Conservation (phyloP, 2,329 filamentous ascomycete species). For the Cladophialophora exuberans region DNA sequence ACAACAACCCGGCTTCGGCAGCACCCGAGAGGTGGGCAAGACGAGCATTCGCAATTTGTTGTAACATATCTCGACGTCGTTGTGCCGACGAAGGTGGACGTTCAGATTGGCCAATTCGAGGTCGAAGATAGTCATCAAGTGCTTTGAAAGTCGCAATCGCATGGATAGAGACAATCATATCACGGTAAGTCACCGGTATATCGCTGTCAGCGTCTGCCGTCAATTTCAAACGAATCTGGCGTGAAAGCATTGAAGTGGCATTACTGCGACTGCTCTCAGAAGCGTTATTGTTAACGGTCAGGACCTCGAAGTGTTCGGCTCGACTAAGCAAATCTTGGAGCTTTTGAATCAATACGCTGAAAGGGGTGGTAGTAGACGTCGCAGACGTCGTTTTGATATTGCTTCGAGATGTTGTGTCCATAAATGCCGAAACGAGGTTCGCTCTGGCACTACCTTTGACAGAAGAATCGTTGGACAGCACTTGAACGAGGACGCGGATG, state of each 20-base stretch:
- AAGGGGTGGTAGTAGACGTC: slow-evolving; percentile 73
- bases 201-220: slow-evolving; percentile 88
- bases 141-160: slow-evolving; percentile 98
- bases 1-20: slow-evolving; percentile 35
- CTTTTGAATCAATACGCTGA: slow-evolving; percentile 90
- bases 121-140: slow-evolving; percentile 91
- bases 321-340: slow-evolving; percentile 94
- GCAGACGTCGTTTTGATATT: slow-evolving; percentile 67
- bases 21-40: slow-evolving; percentile 56
- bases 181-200: slow-evolving; percentile 83
- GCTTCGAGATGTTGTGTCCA: slow-evolving; percentile 68
- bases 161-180: slow-evolving; percentile 98
- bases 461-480: slow-evolving; percentile 57
- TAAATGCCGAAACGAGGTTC: slow-evolving; percentile 89
- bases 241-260: slow-evolving; percentile 92
- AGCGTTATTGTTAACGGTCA: slow-evolving; percentile 91
- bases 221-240: slow-evolving; percentile 87
- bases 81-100: slow-evolving; percentile 68
- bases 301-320: slow-evolving; percentile 96
- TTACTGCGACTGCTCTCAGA: slow-evolving; percentile 89
- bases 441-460: slow-evolving; percentile 64
- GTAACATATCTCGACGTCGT: slow-evolving; percentile 66
- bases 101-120: slow-evolving; percentile 81
- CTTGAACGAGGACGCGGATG: slow-evolving; percentile 77
- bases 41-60: slow-evolving; percentile 72